phyloP scores from a whole-genome alignment of 495 filamentous ascomycete genomes.

The Durotheca rogersii region DNA sequence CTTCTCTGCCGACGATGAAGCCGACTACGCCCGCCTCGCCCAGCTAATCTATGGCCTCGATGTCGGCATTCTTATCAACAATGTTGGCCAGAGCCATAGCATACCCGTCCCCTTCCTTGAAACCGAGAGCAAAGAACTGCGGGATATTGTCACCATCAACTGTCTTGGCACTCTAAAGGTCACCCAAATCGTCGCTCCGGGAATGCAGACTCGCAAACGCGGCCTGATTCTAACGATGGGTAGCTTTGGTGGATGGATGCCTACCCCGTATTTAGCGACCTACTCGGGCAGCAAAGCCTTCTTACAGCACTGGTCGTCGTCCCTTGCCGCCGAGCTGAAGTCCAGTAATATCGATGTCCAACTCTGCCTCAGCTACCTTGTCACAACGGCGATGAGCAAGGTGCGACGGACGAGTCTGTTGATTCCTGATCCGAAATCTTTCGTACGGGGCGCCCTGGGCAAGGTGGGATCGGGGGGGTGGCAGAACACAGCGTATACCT shows the following conservation, averaged over 20 bases:
- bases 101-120: constrained; percentile 87
- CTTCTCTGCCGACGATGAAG: constrained; percentile 73
- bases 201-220: constrained; percentile 76
- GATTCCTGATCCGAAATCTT: constrained; percentile 78
- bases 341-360: constrained; percentile 79
- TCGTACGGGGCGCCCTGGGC: constrained; percentile 73
- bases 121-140: constrained; percentile 75
- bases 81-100: constrained; percentile 90
- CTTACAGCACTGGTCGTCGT: constrained; percentile 91
- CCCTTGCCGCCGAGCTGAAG: constrained; percentile 80
- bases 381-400: constrained; percentile 96
- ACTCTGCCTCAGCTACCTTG: constrained; percentile 84
- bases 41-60: constrained; percentile 69
- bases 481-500: constrained; percentile 72
- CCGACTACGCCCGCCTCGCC: constrained; percentile 72
- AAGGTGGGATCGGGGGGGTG: constrained; percentile 82
- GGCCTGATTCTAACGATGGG: constrained; percentile 97
- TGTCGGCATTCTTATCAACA: constrained; percentile 89
- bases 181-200: constrained; percentile 80
- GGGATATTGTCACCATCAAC: constrained; percentile 92
- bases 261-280: constrained; percentile 89
- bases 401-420: constrained; percentile 71
- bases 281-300: constrained; percentile 99
- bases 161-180: constrained; percentile 83
- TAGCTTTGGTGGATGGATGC: constrained; percentile 85